These are phyloP conservation scores for Symmetrospora coprosmae DNA, from an alignment of 768 basidiomycete genomes.

Conservation along the genomic window DNA sequence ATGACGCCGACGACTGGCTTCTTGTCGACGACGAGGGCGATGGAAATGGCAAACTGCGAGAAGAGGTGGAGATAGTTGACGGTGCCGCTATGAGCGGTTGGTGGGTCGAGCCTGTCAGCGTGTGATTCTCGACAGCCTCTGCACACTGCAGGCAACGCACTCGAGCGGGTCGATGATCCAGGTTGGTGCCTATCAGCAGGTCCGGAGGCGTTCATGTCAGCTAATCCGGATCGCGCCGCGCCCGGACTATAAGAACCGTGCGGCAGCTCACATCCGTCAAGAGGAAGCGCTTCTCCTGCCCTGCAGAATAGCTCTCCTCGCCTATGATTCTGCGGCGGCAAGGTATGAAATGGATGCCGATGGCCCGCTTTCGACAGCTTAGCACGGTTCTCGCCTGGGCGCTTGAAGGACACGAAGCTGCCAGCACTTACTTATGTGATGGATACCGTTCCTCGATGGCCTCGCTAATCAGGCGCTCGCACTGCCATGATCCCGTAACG, in stretches of 20 bases:
- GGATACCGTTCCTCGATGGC: constrained; percentile 26
- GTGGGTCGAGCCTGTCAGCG: background rate
- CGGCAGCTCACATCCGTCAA: constrained; percentile 22
- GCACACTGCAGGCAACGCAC: constrained; percentile 13
- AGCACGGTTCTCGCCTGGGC: no score
- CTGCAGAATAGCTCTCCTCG: constrained; percentile 31
- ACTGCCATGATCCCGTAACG: no score
- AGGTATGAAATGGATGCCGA: background rate
- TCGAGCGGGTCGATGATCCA: constrained; percentile 33
- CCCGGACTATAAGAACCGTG: background rate
- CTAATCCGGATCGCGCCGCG: no score
- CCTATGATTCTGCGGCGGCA: constrained; percentile 28
- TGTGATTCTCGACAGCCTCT: background rate
- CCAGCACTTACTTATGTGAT: constrained; percentile 24
- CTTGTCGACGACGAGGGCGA: constrained; percentile 32
- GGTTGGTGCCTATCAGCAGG: constrained; percentile 22
- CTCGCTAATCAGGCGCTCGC: constrained; percentile 25
- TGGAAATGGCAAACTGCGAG: constrained; percentile 27
- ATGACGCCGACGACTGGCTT: constrained; percentile 30
- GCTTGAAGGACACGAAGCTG: no score
- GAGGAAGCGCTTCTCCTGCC: constrained; percentile 31
- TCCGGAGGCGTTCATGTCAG: no score
- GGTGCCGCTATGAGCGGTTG: constrained; percentile 21
- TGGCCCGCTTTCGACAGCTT: background rate
- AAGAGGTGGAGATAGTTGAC: constrained; percentile 34